Evolutionary conservation across 2,329 filamentous ascomycete genomes (phyloP).

Genomic region (Cordyceps pruinosa): DNA sequence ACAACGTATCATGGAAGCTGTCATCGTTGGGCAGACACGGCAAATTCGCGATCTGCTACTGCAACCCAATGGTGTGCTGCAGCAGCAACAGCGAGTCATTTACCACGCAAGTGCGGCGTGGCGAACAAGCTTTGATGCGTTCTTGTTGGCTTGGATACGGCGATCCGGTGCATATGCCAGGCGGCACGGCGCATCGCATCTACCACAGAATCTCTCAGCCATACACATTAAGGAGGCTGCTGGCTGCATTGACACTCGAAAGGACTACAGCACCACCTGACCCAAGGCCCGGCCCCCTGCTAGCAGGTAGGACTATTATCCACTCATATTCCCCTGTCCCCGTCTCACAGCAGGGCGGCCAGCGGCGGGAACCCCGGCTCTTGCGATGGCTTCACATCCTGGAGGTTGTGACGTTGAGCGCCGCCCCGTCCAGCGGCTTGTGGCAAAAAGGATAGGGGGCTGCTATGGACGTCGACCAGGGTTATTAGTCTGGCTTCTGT

Average conservation of each 20-base stretch:
- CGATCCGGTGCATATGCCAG: not conserved
- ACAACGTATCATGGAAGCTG: not conserved
- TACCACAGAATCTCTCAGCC: too few relatives aligned
- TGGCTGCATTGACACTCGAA: too few relatives aligned
- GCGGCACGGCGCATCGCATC: not conserved
- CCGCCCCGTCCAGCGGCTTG: not conserved
- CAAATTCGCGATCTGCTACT: slow-evolving; percentile 1
- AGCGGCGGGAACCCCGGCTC: not conserved
- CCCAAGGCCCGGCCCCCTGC: not conserved
- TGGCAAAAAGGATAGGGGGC: not conserved
- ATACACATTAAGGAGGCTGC: not conserved
- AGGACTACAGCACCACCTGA: not conserved
- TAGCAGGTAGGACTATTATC: not conserved
- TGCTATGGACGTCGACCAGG: too few relatives aligned
- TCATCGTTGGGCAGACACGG: not conserved
- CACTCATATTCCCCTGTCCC: not conserved
- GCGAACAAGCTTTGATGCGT: not conserved
- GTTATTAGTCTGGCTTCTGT: slow-evolving; percentile 1
- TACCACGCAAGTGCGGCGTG: not conserved
- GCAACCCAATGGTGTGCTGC: not conserved
- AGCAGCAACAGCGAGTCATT: slow-evolving; percentile 8
- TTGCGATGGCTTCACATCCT: slow-evolving; percentile 9
- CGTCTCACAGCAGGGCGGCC: not conserved
- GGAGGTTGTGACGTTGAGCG: not conserved
- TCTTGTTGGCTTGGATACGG: not conserved